A percentile compares a stretch with the other conserved stretches of the same genome.
phyloP scores from a whole-genome alignment of 2,329 filamentous ascomycete species.

The Verticillium longisporum region DNA sequence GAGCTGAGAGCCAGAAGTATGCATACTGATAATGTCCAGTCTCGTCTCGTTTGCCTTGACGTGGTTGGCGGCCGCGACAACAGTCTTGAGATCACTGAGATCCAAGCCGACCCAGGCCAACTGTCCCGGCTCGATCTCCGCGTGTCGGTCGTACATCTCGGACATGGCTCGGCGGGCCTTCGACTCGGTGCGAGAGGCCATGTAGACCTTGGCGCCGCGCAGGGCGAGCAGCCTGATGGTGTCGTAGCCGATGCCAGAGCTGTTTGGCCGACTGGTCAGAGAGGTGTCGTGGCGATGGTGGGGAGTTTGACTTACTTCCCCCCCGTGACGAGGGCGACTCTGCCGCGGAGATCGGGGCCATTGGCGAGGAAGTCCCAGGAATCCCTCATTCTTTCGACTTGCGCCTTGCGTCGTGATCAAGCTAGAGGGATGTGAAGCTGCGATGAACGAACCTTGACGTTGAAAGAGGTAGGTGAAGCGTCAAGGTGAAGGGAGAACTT shows the following conservation, averaged over 20 bases:
- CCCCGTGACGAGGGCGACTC: slow-evolving; percentile 18
- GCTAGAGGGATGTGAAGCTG: no score
- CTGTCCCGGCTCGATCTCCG: slow-evolving; percentile 2
- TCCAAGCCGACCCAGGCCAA: slow-evolving; percentile 16
- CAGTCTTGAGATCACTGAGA: slow-evolving; percentile 13
- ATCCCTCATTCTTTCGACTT: not conserved
- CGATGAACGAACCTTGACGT: no score
- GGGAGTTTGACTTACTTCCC: slow-evolving; percentile 13
- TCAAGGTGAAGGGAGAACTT: no score
- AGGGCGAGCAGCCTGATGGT: slow-evolving; percentile 16
- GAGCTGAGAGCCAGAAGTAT: not conserved
- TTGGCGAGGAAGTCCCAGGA: slow-evolving; percentile 10
- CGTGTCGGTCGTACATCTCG: slow-evolving; percentile 5
- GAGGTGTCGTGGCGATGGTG: not conserved
- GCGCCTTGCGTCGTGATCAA: no score
- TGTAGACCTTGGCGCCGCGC: slow-evolving; percentile 19
- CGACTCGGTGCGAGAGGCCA: slow-evolving; percentile 14
- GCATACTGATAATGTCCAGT: slow-evolving; percentile 19
- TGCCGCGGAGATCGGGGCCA: slow-evolving; percentile 15
- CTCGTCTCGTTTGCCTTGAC: slow-evolving; percentile 14
- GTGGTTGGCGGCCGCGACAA: slow-evolving; percentile 12
- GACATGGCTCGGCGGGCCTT: slow-evolving; percentile 10
- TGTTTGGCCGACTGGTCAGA: not conserved
- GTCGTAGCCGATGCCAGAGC: slow-evolving; percentile 16
- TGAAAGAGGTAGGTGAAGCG: no score